Conservation (phyloP, 139 green algal species). For the Chlamydomonas applanata region DNA sequence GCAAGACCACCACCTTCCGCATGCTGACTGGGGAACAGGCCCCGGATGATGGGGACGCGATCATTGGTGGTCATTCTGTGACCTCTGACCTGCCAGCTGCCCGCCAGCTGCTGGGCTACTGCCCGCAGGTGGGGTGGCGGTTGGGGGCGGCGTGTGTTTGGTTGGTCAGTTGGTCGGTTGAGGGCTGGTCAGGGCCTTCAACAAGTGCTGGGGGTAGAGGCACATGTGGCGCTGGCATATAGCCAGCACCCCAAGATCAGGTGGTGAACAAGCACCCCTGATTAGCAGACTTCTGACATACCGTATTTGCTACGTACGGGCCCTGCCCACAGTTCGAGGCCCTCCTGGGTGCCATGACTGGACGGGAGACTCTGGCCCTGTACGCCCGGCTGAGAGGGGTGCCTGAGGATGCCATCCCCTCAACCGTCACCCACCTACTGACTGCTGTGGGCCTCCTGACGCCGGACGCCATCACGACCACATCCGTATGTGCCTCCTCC, state of each 20-base stretch:
- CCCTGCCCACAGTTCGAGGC: constrained; percentile 70
- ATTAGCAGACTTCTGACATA: no score
- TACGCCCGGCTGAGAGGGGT: constrained; percentile 61
- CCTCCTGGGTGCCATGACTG: constrained; percentile 54
- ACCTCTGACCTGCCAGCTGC: constrained; percentile 33
- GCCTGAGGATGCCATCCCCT: constrained; percentile 18
- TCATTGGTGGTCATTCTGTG: constrained; percentile 58
- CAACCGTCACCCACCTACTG: constrained; percentile 43
- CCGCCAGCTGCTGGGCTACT: constrained; percentile 66
- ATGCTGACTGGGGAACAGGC: constrained; percentile 66
- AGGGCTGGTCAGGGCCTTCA: no score
- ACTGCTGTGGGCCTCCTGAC: constrained; percentile 48
- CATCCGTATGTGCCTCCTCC: no score
- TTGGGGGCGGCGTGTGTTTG: constrained; percentile 28
- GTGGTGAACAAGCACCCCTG: no score
- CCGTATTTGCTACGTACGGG: no score
- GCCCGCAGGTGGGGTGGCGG: constrained; percentile 49
- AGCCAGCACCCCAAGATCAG: no score
- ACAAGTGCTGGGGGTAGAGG: no score
- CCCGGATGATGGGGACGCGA: constrained; percentile 56
- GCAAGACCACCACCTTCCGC: constrained; percentile 83
- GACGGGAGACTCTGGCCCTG: constrained; percentile 63
- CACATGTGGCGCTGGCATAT: no score
- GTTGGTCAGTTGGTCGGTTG: no score
- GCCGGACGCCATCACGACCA: neutral